phyloP scores from a whole-genome alignment of 352 stramenopile species.

The Thalassiosira hispida region DNA sequence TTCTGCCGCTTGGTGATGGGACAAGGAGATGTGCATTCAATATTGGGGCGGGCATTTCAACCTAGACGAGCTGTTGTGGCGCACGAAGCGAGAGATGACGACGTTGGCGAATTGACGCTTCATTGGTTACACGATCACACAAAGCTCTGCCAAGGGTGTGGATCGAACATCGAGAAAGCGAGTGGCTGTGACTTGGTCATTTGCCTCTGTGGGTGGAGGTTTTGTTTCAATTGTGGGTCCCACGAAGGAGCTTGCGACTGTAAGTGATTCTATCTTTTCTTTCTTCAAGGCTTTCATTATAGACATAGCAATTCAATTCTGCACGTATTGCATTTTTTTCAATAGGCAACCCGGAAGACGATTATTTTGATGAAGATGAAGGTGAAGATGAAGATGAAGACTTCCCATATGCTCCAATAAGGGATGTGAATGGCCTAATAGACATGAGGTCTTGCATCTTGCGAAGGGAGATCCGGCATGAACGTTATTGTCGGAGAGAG shows the following conservation, averaged over 20 bases:
- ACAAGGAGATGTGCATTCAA: conserved; percentile 15
- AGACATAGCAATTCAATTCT: too few species aligned
- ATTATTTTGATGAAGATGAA: conserved; percentile 7
- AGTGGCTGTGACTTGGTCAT: conserved; percentile 35
- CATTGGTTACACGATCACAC: conserved; percentile 38
- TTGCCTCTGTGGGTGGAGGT: conserved; percentile 35
- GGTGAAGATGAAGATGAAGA: background rate
- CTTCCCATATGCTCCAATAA: background rate
- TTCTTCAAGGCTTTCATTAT: too few species aligned
- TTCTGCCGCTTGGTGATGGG: conserved; percentile 30
- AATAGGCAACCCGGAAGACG: conserved; percentile 21
- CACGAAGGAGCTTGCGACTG: conserved; percentile 17
- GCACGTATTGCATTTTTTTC: too few species aligned
- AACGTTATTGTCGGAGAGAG: background rate
- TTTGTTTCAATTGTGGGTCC: conserved; percentile 30
- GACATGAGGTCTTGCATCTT: conserved; percentile 19
- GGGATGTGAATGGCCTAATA: conserved; percentile 2
- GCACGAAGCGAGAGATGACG: background rate
- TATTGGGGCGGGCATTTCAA: conserved; percentile 21
- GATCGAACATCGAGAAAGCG: conserved; percentile 25
- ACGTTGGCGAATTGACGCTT: conserved; percentile 46
- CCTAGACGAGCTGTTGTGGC: background rate
- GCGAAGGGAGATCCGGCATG: conserved; percentile 8
- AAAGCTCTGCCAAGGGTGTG: conserved; percentile 15
- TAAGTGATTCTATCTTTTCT: too few species aligned